Percentiles rank a stretch among this genome's conserved stretches.
Conservation (phyloP, 345 rosid species). For the Camelina hispida region DNA sequence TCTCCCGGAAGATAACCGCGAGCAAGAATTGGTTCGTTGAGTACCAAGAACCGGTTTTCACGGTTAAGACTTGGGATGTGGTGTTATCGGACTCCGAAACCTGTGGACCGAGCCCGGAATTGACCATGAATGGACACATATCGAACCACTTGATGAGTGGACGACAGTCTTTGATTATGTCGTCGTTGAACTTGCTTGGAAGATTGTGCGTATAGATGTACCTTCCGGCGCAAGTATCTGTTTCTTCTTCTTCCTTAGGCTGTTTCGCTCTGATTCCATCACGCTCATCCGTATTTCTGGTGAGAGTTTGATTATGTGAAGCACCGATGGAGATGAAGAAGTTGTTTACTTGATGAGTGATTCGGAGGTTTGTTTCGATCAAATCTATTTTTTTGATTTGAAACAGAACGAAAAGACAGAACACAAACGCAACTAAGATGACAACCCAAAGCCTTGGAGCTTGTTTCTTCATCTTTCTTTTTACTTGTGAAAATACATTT, state of each 20-base stretch:
- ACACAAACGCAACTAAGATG: conserved; percentile 26
- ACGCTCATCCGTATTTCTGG: neutral
- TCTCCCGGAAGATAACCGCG: conserved; percentile 53
- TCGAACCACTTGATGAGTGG: conserved; percentile 42
- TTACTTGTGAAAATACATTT: neutral
- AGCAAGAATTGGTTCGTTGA: conserved; percentile 48
- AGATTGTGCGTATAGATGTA: conserved; percentile 51
- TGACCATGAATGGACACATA: conserved; percentile 45
- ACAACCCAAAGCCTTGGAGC: conserved; percentile 32
- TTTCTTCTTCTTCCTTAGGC: neutral
- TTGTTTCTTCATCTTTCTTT: conserved; percentile 30
- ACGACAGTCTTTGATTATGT: conserved; percentile 46
- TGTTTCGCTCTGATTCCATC: conserved; percentile 7
- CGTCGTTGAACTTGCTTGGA: conserved; percentile 48
- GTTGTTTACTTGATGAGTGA: conserved; percentile 35
- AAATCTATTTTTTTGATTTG: conserved; percentile 24
- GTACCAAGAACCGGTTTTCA: conserved; percentile 47
- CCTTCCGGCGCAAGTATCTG: conserved; percentile 49
- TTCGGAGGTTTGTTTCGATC: neutral
- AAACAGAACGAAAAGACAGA: conserved; percentile 35
- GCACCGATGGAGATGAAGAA: conserved; percentile 41
- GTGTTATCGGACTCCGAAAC: conserved; percentile 26
- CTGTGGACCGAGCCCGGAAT: conserved; percentile 51
- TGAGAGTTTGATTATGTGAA: conserved; percentile 26
- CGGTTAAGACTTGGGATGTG: conserved; percentile 24